phyloP scores from a whole-genome alignment of 2,329 filamentous ascomycete species.

The Exophiala lecanii-corni region DNA sequence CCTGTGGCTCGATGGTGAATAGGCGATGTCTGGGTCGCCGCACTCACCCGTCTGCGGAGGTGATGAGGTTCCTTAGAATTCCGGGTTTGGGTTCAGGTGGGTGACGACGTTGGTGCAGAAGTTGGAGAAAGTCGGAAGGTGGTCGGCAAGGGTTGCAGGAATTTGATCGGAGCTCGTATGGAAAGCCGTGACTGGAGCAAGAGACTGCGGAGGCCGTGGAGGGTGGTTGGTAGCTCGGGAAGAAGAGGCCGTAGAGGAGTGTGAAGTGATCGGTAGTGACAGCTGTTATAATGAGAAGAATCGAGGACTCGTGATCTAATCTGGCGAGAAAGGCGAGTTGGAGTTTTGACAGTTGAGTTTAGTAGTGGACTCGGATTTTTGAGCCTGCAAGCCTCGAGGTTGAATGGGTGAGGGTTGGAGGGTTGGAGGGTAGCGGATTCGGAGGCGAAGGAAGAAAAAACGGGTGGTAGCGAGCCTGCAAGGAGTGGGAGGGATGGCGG shows the following conservation, averaged over 20 bases:
- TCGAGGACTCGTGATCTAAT: constrained; percentile 16
- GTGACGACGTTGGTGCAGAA: constrained; percentile 22
- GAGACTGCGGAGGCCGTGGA: background rate
- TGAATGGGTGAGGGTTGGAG: too few relatives aligned
- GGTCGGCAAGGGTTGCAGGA: constrained; percentile 20
- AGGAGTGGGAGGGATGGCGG: too few relatives aligned
- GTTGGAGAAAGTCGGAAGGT: constrained; percentile 24
- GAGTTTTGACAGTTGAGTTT: background rate
- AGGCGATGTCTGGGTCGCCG: constrained; percentile 8
- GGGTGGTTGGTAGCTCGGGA: background rate
- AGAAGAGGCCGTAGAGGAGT: constrained; percentile 2
- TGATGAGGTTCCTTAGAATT: constrained; percentile 15
- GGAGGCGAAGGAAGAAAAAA: too few relatives aligned
- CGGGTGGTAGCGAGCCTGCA: too few relatives aligned
- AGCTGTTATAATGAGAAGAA: constrained; percentile 8
- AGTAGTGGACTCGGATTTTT: too few relatives aligned
- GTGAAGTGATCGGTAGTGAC: constrained; percentile 12
- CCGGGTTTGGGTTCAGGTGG: constrained; percentile 17
- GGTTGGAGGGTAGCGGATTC: too few relatives aligned
- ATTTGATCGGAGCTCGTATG: constrained; percentile 1
- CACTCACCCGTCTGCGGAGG: constrained; percentile 14
- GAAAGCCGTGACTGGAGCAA: background rate
- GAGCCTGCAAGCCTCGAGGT: too few relatives aligned
- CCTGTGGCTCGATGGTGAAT: constrained; percentile 1
- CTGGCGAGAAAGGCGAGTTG: constrained; percentile 5